phyloP scores from a whole-genome alignment of 768 basidiomycete genomes.

The Boletus subparvulus region DNA sequence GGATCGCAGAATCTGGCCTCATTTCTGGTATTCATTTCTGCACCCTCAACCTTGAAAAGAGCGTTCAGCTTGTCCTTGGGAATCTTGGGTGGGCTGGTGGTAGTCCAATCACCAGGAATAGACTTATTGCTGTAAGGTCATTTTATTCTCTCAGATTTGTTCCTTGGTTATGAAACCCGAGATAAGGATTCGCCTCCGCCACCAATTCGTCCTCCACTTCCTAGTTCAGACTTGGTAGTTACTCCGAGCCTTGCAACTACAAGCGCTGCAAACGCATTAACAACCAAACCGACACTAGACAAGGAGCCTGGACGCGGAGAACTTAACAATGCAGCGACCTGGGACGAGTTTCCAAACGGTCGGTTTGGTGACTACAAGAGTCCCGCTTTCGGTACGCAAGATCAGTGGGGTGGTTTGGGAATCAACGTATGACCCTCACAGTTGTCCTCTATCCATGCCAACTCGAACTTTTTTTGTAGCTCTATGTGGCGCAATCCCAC shows the following conservation, averaged over 20 bases:
- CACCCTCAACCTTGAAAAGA: constrained; percentile 96
- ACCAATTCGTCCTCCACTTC: constrained; percentile 28
- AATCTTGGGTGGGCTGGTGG: constrained; percentile 67
- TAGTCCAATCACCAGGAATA: constrained; percentile 49
- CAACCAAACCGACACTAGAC: constrained; percentile 47
- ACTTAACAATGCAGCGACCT: constrained; percentile 71
- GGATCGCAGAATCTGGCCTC: constrained; percentile 52
- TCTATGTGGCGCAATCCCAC: constrained; percentile 56
- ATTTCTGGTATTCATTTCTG: constrained; percentile 88
- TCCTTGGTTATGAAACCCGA: constrained; percentile 3
- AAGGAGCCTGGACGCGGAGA: constrained; percentile 69
- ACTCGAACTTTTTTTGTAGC: constrained; percentile 38
- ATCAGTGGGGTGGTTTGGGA: constrained; percentile 72
- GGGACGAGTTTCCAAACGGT: constrained; percentile 98
- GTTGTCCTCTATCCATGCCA: background rate
- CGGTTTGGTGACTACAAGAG: constrained; percentile 97
- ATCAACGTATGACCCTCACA: constrained; percentile 46
- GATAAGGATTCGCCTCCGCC: constrained; percentile 43
- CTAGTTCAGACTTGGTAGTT: constrained; percentile 45
- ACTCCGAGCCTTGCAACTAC: constrained; percentile 65
- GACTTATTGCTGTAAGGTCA: constrained; percentile 59
- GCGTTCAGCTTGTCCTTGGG: constrained; percentile 83
- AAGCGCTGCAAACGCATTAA: constrained; percentile 57
- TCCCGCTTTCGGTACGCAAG: constrained; percentile 86
- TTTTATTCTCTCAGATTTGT: constrained; percentile 4